Evolutionary conservation across 2,329 filamentous ascomycete species (phyloP), one percentile per base, ranked within the genome.

Genomic region (Cordyceps tenuipes): DNA sequence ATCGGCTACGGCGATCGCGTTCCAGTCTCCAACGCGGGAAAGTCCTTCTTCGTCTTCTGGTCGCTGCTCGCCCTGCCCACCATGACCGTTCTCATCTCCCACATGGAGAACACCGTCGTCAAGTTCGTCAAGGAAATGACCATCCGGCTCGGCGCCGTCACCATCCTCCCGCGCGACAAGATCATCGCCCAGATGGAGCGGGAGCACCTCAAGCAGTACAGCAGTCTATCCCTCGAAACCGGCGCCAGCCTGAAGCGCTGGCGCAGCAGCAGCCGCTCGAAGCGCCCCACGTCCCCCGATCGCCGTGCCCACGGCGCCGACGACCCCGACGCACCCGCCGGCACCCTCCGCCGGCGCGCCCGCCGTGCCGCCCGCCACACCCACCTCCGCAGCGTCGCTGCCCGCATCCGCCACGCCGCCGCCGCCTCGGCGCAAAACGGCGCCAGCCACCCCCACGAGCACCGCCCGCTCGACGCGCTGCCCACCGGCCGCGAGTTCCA

Each of bases 11-110:
- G 92, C 3, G 91, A 96, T 64, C 72, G 87, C 5, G 84, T 86
- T 1, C 91, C 91, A 0, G 77, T 85, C n/a, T 89, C 87, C 2
- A 92, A 91, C 64, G 81, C 86, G 0, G 90, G 89, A 1, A 86
- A 89, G 59, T 84, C 89, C 0, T 96, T 96, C 70, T 97, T 96
- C 67, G 89, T 97, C n/a, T 86, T 96, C 60, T 97, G 92, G 92
- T 90, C 87, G 15, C 72, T 97, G 1, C 80, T 96, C 29, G 91
- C 91, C 0, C 79, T 96, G 3, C 92, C 92, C 0, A 92, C 89
- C 2, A 92, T 92, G 82, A 96, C 92, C 0, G 86, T 96, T 19
- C 80, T 97, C 13, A 89, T 95, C 63, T 88, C 85, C 12, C 89
- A 92, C 65, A 88, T 94, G 62, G 89, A 89, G 26, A 88, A 95